phyloP scores from a whole-genome alignment of 169 alveolate genomes.

The Eimeria falciformis region DNA sequence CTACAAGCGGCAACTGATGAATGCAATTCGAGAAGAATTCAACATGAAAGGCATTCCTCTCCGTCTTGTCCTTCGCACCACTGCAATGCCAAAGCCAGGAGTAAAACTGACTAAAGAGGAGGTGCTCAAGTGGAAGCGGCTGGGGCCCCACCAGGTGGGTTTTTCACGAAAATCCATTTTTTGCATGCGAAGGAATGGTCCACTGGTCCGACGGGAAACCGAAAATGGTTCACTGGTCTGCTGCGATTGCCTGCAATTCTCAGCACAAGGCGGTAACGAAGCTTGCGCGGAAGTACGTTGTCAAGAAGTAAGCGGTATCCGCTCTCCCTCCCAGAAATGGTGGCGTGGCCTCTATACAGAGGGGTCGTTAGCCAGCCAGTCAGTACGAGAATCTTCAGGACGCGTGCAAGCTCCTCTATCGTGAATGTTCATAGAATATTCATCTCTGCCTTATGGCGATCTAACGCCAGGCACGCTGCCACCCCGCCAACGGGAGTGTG shows the following conservation, averaged over 20 bases:
- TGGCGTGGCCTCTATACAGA: too few relatives aligned
- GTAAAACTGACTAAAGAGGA: constrained; percentile 77
- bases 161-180: too few relatives aligned
- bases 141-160: constrained; percentile 83
- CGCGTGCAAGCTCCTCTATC: too few relatives aligned
- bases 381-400: too few relatives aligned
- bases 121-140: constrained; percentile 82
- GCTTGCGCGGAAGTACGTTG: constrained; percentile 67
- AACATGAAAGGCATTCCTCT: constrained; percentile 77
- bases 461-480: too few relatives aligned
- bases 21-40: constrained; percentile 85
- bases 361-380: too few relatives aligned
- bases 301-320: background rate
- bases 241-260: background rate
- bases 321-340: too few relatives aligned
- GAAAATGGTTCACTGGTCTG: background rate
- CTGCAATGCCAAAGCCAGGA: constrained; percentile 82
- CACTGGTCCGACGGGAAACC: too few relatives aligned
- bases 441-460: too few relatives aligned
- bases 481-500: too few relatives aligned
- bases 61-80: constrained; percentile 83
- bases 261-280: constrained; percentile 67
- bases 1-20: constrained; percentile 84
- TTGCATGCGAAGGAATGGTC: too few relatives aligned
- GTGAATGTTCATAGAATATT: too few relatives aligned